phyloP scores from a whole-genome alignment of 345 rosid species.

The Gossypium herbaceum region DNA sequence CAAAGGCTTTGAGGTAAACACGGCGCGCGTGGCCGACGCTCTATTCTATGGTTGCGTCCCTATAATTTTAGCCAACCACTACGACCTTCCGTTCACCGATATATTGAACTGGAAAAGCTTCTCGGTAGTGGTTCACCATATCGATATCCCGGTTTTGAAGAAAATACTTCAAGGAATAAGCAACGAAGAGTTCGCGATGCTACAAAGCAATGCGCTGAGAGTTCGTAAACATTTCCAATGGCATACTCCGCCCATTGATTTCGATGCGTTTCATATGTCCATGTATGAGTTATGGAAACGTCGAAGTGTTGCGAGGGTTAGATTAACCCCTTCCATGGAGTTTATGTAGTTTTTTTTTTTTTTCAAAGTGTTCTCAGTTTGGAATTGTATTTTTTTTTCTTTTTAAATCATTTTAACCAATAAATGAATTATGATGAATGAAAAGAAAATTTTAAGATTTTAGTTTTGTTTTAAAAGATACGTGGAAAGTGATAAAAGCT shows the following conservation, averaged over 20 bases:
- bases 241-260: conserved; percentile 36
- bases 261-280: conserved; percentile 46
- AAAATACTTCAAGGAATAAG: conserved; percentile 32
- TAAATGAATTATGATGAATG: background rate
- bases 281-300: conserved; percentile 53
- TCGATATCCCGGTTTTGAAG: conserved; percentile 46
- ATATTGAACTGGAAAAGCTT: conserved; percentile 47
- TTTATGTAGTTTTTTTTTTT: background rate
- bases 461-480: background rate
- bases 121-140: conserved; percentile 35
- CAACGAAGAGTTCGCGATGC: conserved; percentile 18
- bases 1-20: conserved; percentile 63
- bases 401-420: background rate
- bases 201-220: conserved; percentile 36
- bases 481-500: too few species aligned
- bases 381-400: background rate
- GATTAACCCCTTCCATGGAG: background rate
- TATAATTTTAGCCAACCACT: conserved; percentile 45
- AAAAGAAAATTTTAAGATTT: background rate
- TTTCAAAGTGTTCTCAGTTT: background rate
- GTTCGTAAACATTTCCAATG: conserved; percentile 47
- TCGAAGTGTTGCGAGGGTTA: conserved; percentile 27
- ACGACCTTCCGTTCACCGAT: conserved; percentile 47
- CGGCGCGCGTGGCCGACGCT: conserved; percentile 43
- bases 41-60: conserved; percentile 47